Base-by-base conservation (phyloP, 2,329 filamentous ascomycete species). In the Monosporascus cannonballus region DNA sequence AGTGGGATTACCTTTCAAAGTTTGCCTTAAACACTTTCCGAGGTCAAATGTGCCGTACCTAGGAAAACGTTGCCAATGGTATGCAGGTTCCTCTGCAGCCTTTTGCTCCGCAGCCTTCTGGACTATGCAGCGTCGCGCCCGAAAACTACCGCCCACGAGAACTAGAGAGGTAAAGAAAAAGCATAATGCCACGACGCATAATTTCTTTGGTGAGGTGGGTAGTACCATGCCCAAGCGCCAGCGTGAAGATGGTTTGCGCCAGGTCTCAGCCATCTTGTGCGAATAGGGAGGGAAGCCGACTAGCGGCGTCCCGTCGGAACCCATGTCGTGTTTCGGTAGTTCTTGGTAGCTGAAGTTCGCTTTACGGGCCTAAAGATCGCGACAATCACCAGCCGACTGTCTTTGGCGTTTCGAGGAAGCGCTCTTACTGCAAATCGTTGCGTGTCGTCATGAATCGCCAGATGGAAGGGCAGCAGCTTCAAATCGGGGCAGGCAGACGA, bases 51-150 rank as follows among this genome's bases (percentile, higher is more conserved):
- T 50, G 48, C 54, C 61, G 59, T 53, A 65, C 63, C 53, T 58
- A 17, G 61, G 60, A 53, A 58, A 65, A 17, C 46, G 34, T 48
- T 61, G 61, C 62, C 62, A 65, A n/a, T 57, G 60, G 47, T 62
- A 63, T n/a, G 57, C 27, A 30, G 58, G 25, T 59, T 57, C 42
- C 56, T 52, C 48, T 56, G 24, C 42, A 3, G 22, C 56, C 18
- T 51, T 46, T 17, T 54, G 39, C 47, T 55, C 36, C 47, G 36
- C 42, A 20, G 42, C 45, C 20, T 45, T 45, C 22, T 41, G 55
- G 18, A 44, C 22, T 5, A 53, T 50, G 45, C 58, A 58, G 17
- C 51, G 52, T 9, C 55, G 55, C 24, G 58, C 59, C 22, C 59
- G 54, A 36, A 62, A 48, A 46, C 54, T 53, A 38, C 62, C 58